A percentile compares a stretch with the other conserved stretches of the same genome.
Evolutionary conservation across 73 alveolate genomes (phyloP).

Genomic region (Diophrys sp.): DNA sequence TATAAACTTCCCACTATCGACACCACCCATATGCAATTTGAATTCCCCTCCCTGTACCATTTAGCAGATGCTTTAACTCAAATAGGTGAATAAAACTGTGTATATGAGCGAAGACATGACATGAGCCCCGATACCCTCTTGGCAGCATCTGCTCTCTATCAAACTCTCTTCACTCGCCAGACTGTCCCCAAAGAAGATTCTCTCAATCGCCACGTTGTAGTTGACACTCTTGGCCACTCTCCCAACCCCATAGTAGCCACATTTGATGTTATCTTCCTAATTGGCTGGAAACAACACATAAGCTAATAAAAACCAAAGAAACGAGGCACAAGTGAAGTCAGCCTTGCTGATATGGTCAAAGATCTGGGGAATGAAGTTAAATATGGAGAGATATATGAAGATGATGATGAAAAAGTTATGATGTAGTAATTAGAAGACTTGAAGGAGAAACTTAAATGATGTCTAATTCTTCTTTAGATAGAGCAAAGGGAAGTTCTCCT

Average conservation of each 20-base stretch:
- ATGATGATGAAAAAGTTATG: background rate
- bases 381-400: background rate
- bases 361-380: background rate
- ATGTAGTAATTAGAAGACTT: too few relatives aligned
- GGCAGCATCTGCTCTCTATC: constrained; percentile 57
- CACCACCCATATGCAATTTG: constrained; percentile 15
- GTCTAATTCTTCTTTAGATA: too few relatives aligned
- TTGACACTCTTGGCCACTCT: background rate
- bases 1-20: constrained; percentile 57
- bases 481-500: too few relatives aligned
- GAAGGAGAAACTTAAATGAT: too few relatives aligned
- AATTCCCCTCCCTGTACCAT: constrained; percentile 44
- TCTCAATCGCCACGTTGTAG: background rate
- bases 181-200: constrained; percentile 25
- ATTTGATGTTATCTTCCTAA: constrained; percentile 17
- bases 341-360: background rate
- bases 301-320: constrained; percentile 2
- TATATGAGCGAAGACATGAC: constrained; percentile 4
- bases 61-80: constrained; percentile 23
- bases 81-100: constrained; percentile 49
- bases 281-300: constrained; percentile 25
- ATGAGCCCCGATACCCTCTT: constrained; percentile 30
- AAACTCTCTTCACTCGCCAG: constrained; percentile 50
- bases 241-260: constrained; percentile 4
- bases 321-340: background rate